phyloP scores from a whole-genome alignment of 2,329 filamentous ascomycete genomes.

The Cladobotryum protrusum region DNA sequence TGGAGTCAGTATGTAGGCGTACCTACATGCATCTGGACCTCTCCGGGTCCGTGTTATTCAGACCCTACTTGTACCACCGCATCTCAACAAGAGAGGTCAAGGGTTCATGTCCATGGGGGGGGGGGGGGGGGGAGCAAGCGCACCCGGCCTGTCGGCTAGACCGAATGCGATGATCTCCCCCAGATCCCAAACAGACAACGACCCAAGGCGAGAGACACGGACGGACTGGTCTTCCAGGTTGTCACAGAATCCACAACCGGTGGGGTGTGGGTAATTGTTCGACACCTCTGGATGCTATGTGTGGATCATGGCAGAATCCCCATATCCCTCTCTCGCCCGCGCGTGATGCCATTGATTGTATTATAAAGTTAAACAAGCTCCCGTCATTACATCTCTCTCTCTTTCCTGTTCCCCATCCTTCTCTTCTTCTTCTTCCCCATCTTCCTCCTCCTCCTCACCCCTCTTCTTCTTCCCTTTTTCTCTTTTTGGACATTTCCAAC shows the following conservation, averaged over 20 bases:
- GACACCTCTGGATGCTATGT: not conserved
- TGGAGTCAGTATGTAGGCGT: too few relatives aligned
- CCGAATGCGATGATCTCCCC: constrained; percentile 7
- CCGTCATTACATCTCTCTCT: not conserved
- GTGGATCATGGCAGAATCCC: constrained; percentile 3
- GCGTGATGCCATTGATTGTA: not conserved
- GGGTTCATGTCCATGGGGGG: too few relatives aligned
- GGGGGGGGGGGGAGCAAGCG: too few relatives aligned
- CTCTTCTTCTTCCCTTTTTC: not conserved
- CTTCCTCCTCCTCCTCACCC: not conserved
- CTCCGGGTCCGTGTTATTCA: too few relatives aligned
- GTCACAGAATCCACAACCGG: not conserved
- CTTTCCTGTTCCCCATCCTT: not conserved
- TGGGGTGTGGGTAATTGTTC: constrained; percentile 7
- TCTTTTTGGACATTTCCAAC: not conserved
- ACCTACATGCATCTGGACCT: too few relatives aligned
- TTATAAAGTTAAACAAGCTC: constrained; percentile 9
- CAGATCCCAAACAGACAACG: not conserved
- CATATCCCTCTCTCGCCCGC: constrained; percentile 6
- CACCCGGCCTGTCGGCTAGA: not conserved
- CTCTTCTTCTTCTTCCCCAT: constrained; percentile 1
- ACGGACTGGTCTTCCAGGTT: not conserved
- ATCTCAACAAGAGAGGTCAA: too few relatives aligned
- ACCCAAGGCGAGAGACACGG: constrained; percentile 2
- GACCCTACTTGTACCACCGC: too few relatives aligned